Evolutionary conservation across 805 yeast species (phyloP).

Genomic region (Yamadazyma sp.): DNA sequence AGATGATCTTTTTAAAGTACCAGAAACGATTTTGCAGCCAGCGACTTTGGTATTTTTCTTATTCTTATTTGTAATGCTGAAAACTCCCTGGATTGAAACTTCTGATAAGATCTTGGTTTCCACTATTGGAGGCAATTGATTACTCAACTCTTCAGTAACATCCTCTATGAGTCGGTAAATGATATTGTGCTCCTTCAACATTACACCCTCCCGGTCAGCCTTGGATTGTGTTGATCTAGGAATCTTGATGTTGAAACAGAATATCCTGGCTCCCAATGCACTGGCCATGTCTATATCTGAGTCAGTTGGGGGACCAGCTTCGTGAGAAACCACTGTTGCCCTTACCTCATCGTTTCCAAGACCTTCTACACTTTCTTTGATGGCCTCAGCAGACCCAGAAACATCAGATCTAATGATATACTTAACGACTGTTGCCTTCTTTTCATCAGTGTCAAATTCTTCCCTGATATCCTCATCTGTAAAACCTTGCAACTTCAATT

Average conservation of each 20-base stretch:
- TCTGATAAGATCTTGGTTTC: conserved; percentile 68
- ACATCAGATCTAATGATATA: conserved; percentile 89
- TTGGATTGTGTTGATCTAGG: conserved; percentile 61
- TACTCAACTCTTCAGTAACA: conserved; percentile 64
- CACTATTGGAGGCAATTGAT: conserved; percentile 60
- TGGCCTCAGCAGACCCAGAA: conserved; percentile 93
- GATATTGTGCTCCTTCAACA: conserved; percentile 65
- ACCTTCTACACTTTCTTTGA: conserved; percentile 72
- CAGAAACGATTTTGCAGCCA: conserved; percentile 79
- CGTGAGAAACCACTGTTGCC: conserved; percentile 65
- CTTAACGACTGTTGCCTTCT: conserved; percentile 34
- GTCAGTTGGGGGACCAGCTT: conserved; percentile 73
- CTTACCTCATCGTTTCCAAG: conserved; percentile 87
- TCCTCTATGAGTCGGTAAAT: conserved; percentile 88
- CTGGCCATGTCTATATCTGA: conserved; percentile 42
- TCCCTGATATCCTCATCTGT: conserved; percentile 44
- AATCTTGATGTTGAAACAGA: conserved; percentile 74
- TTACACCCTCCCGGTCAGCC: conserved; percentile 59
- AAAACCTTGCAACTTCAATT: conserved; percentile 62
- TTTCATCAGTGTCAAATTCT: conserved; percentile 21
- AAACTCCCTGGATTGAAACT: conserved; percentile 67
- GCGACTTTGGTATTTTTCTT: conserved; percentile 66
- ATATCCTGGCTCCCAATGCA: conserved; percentile 57
- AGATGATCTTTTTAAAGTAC: conserved; percentile 61
- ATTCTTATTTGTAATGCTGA: conserved; percentile 60